Evolutionary conservation across 805 yeast species (phyloP), one percentile per base, ranked within the genome.

Genomic region (Teunomyces panamensis): DNA sequence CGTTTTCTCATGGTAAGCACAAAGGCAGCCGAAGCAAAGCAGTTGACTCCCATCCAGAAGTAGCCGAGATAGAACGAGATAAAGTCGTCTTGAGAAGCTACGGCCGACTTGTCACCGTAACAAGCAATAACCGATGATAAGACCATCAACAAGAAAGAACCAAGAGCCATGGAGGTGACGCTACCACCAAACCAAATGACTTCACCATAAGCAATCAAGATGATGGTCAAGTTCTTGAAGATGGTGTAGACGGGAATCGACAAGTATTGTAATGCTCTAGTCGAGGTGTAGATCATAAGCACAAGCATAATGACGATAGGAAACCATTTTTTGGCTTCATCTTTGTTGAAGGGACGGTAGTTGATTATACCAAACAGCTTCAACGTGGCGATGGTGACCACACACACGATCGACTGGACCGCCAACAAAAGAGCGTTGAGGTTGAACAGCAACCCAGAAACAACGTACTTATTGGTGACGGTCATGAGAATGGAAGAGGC

Each of bases 181-280:
- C 77, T 71, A 55, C 97, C 97, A 52, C 97, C 96, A 62, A 92
- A 94, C 95, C 97, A 92, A 52, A 94, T 59, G 30, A 92, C 97
- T 74, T 94, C 99, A 75, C 98, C 98, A 67, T 94, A 94, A 30
- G 99, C 98, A 67, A 94, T 94, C 64, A 94, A 75, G 56, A 94
- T 92, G 64, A 94, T 94, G 52, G 99, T 92, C 70, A 94, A 81
- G 73, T 94, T 94, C 80, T 94, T 94, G 85, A 94, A 94, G 59
- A 94, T 92, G 55, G 99, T 94, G 79, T 90, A 94, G 49, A 94
- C 96, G 45, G 99, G 99, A 50, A 94, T 91, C 45, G 92, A 77
- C 64, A 94, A 81, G 73, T 72, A 89, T 71, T 89, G 96, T 62
- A 94, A 77, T 47, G 98, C 97, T 78, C 91, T 94, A 48, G 97